Percentiles rank a stretch among this genome's conserved stretches.
Evolutionary conservation across 2,329 filamentous ascomycete species (phyloP).

Genomic region (Cladophialophora bantiana): DNA sequence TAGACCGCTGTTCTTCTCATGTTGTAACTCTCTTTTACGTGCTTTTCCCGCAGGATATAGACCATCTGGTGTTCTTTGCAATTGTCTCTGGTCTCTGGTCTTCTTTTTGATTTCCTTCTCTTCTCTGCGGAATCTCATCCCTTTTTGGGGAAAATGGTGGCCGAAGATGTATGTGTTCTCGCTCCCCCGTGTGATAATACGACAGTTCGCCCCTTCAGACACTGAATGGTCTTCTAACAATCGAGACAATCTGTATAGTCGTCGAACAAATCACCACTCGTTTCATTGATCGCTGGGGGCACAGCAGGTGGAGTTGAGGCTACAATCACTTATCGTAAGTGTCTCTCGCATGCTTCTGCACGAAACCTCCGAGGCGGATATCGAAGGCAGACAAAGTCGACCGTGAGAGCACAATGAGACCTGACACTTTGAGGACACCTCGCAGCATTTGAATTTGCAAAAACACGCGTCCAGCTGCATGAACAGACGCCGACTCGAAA

Average conservation of each 20-base stretch:
- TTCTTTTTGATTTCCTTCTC: neutral
- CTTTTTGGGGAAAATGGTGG: slow-evolving; percentile 21
- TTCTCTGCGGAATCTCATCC: neutral
- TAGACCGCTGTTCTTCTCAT: neutral
- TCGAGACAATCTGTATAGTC: slow-evolving; percentile 9
- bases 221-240: neutral
- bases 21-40: neutral
- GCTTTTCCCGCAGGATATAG: neutral
- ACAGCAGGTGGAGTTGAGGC: slow-evolving; percentile 63
- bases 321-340: slow-evolving; percentile 50
- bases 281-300: slow-evolving; percentile 60
- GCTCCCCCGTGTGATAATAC: neutral
- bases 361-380: neutral
- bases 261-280: slow-evolving; percentile 44
- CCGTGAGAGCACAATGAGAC: neutral
- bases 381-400: too few relatives aligned
- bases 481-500: slow-evolving; percentile 58
- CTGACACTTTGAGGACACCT: neutral
- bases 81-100: neutral
- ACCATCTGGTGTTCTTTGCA: neutral
- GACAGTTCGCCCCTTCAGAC: neutral
- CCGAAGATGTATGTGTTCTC: slow-evolving; percentile 22
- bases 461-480: slow-evolving; percentile 67
- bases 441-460: slow-evolving; percentile 70
- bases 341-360: neutral